Percentiles rank a stretch among this genome's conserved stretches.
Conservation (phyloP, 768 basidiomycete species). For the Candolleomyces efflorescens region DNA sequence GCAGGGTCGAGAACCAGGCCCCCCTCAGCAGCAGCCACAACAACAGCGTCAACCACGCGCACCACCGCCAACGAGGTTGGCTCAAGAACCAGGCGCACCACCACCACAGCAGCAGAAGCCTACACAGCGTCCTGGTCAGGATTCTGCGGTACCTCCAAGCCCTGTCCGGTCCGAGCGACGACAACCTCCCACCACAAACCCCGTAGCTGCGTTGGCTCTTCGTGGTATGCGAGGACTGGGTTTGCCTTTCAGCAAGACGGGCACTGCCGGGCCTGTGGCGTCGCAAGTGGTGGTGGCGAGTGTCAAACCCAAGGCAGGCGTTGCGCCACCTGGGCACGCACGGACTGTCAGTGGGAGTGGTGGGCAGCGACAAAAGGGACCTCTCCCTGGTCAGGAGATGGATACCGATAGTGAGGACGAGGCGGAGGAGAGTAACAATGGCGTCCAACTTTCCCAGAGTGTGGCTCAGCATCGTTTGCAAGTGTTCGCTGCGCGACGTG, state of each 20-base stretch:
- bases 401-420: constrained; percentile 51
- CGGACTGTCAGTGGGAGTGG: constrained; percentile 14
- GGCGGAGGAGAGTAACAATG: constrained; percentile 22
- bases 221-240: constrained; percentile 15
- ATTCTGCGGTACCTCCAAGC: not conserved
- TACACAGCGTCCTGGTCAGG: too few species aligned
- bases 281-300: constrained; percentile 31
- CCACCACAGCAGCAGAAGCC: too few species aligned
- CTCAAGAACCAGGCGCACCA: too few species aligned
- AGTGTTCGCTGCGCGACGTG: constrained; percentile 48
- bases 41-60: not conserved
- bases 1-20: too few species aligned
- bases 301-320: constrained; percentile 11
- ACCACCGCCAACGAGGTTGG: too few species aligned
- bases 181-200: not conserved
- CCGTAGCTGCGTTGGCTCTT: constrained; percentile 5
- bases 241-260: constrained; percentile 43
- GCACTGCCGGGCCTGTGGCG: constrained; percentile 56
- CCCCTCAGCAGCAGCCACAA: too few species aligned
- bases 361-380: constrained; percentile 61
- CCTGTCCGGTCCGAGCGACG: not conserved
- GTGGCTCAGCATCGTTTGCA: constrained; percentile 66
- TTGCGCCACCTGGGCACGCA: constrained; percentile 3
- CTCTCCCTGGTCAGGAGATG: constrained; percentile 60
- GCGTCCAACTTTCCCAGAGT: constrained; percentile 57